These are phyloP conservation scores for Asterophora lycoperdoides DNA, from an alignment of 768 basidiomycete genomes.

Conservation along the genomic window DNA sequence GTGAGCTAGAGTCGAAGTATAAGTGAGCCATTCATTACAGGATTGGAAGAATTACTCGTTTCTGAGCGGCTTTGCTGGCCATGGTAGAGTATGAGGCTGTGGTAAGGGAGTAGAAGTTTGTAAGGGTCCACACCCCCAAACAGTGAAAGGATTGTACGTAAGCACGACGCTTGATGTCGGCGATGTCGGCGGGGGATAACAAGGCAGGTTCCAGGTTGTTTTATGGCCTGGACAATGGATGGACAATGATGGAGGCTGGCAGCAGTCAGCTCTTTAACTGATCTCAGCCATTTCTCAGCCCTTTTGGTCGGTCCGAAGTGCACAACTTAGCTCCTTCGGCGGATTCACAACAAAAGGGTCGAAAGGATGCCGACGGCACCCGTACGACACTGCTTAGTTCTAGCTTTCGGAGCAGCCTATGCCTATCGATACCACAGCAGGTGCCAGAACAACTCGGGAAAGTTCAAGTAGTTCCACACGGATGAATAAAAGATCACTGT, in stretches of 20 bases:
- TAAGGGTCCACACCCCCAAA: slow-evolving; percentile 15
- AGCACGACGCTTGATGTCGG: slow-evolving; percentile 1
- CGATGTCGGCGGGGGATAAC: neutral
- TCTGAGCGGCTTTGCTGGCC: slow-evolving; percentile 85
- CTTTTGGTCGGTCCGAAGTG: slow-evolving; percentile 4
- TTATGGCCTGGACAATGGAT: no score
- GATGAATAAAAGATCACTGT: no score
- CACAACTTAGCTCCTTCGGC: neutral
- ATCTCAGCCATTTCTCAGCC: neutral
- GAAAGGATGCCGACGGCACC: neutral
- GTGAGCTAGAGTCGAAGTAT: slow-evolving; percentile 47
- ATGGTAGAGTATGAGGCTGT: slow-evolving; percentile 34
- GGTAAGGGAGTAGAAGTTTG: slow-evolving; percentile 16
- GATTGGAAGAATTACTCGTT: slow-evolving; percentile 51
- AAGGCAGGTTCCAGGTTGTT: neutral
- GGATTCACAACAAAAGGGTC: slow-evolving; percentile 7
- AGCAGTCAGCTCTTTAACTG: neutral
- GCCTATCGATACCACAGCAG: no score
- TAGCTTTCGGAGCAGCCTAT: no score
- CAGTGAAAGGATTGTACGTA: slow-evolving; percentile 14
- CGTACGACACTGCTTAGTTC: no score
- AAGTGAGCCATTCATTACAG: neutral
- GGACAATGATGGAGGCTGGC: neutral
- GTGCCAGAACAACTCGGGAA: no score
- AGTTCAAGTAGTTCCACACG: no score